Conservation (phyloP, 129 eudicot species). For the Escallonia herrerae region DNA sequence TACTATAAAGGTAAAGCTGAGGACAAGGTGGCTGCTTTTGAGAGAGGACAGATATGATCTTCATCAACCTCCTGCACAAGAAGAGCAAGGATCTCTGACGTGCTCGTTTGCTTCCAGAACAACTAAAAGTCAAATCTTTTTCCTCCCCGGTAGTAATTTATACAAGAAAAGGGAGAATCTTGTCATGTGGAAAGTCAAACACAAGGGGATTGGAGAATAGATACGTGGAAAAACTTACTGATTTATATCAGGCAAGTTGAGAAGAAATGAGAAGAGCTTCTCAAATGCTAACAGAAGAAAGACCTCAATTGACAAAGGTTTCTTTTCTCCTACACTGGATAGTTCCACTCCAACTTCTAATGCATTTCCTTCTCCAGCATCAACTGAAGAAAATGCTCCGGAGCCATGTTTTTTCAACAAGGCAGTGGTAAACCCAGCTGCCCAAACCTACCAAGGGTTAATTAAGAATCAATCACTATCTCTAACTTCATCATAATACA, state of each 20-base stretch:
- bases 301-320: conserved; percentile 42
- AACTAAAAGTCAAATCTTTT: too few species aligned
- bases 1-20: conserved; percentile 85
- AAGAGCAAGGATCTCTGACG: not conserved
- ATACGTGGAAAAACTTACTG: conserved; percentile 40
- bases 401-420: conserved; percentile 71
- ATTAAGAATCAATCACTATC: not conserved
- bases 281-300: conserved; percentile 50
- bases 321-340: conserved; percentile 27
- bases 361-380: conserved; percentile 21
- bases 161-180: too few species aligned
- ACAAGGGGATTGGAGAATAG: not conserved
- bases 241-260: conserved; percentile 54
- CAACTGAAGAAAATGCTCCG: conserved; percentile 40
- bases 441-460: conserved; percentile 56
- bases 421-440: conserved; percentile 91
- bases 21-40: conserved; percentile 63
- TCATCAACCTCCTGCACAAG: conserved; percentile 50
- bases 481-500: not conserved
- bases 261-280: conserved; percentile 58
- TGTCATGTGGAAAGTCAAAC: too few species aligned
- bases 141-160: too few species aligned
- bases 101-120: too few species aligned
- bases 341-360: conserved; percentile 12
- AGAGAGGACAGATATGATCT: conserved; percentile 38